A percentile compares a stretch with the other conserved stretches of the same genome.
Evolutionary conservation across 495 filamentous ascomycete genomes (phyloP).

Genomic region (Penicillium herquei): DNA sequence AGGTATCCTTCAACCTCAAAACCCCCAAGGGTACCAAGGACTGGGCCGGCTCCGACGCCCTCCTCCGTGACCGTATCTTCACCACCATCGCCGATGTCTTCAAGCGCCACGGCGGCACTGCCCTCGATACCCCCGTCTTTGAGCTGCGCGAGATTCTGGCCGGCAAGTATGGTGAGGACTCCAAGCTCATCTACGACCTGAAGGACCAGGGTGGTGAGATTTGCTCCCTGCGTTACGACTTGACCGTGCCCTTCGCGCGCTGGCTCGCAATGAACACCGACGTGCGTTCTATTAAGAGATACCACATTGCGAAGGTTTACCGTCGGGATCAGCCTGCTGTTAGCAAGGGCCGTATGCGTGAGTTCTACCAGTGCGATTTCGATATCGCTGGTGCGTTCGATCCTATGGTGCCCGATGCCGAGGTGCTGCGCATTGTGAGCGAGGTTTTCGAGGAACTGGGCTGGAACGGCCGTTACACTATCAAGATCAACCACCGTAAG

Average conservation of each 20-base stretch:
- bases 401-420: conserved; percentile 94
- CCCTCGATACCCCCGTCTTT: conserved; percentile 83
- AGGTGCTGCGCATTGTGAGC: conserved; percentile 77
- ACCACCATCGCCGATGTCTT: conserved; percentile 79
- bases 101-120: conserved; percentile 82
- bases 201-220: conserved; percentile 83
- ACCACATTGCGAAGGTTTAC: conserved; percentile 89
- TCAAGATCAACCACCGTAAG: conserved; percentile 95
- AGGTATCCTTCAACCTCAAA: conserved; percentile 43
- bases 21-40: conserved; percentile 52
- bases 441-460: conserved; percentile 83
- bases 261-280: conserved; percentile 82
- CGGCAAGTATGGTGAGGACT: conserved; percentile 91
- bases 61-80: conserved; percentile 70
- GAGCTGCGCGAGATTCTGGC: conserved; percentile 76
- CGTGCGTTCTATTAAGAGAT: conserved; percentile 76
- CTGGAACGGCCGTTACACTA: conserved; percentile 69
- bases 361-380: conserved; percentile 98
- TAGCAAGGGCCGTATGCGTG: conserved; percentile 87
- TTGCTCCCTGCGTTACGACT: conserved; percentile 82
- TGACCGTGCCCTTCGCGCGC: conserved; percentile 87
- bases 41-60: conserved; percentile 34
- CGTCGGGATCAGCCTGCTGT: conserved; percentile 78
- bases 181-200: conserved; percentile 86
- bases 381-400: conserved; percentile 91